Conservation (phyloP, 495 filamentous ascomycete genomes). For the Neurospora sp. region DNA sequence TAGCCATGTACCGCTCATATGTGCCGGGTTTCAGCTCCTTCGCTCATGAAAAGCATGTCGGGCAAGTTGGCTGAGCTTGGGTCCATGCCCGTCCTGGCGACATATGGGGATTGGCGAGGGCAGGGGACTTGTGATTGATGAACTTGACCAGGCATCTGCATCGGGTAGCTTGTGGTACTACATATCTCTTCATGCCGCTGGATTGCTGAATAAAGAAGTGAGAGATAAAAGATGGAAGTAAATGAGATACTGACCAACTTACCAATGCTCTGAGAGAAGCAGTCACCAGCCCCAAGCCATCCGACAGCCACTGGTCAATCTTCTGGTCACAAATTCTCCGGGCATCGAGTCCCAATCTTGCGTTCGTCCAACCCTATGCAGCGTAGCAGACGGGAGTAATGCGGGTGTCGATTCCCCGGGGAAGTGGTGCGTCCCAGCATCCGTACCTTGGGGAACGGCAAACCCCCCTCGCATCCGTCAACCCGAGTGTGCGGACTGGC, state of each 20-base stretch:
- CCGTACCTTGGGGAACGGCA: background rate
- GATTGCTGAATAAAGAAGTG: background rate
- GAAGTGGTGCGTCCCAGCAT: background rate
- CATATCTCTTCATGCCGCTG: background rate
- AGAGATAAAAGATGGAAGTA: background rate
- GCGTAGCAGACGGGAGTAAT: background rate
- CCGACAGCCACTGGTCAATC: background rate
- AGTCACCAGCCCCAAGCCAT: background rate
- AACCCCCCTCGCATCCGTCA: background rate
- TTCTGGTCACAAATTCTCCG: background rate
- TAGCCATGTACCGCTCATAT: background rate
- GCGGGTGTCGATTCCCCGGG: background rate
- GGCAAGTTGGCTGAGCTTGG: background rate
- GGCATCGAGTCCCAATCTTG: background rate
- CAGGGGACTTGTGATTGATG: background rate
- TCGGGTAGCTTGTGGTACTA: background rate
- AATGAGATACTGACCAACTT: background rate
- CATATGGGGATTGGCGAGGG: background rate
- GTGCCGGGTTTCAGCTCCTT: background rate
- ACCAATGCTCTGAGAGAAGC: background rate
- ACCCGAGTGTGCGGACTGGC: background rate
- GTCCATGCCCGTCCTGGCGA: background rate
- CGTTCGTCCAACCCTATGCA: background rate
- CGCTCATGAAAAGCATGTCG: background rate
- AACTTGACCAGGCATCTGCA: background rate